phyloP scores from a whole-genome alignment of 2,329 filamentous ascomycete genomes.

The Diaporthe citrichinensis region DNA sequence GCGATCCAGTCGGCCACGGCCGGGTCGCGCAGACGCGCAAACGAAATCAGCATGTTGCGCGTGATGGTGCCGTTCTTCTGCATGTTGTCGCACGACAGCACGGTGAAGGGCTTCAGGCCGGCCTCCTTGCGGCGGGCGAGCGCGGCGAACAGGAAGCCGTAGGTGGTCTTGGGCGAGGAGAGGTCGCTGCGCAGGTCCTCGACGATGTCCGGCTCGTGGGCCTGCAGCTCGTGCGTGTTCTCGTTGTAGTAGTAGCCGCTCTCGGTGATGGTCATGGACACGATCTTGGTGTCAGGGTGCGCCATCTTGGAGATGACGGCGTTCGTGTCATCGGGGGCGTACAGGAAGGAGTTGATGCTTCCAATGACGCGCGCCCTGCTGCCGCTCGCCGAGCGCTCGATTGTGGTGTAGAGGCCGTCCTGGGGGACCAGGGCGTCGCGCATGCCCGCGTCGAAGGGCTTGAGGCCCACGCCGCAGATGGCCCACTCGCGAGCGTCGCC shows the following conservation, averaged over 20 bases:
- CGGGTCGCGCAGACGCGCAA: constrained; percentile 62
- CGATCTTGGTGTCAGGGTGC: constrained; percentile 66
- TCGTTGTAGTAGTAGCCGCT: constrained; percentile 71
- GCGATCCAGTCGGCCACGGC: constrained; percentile 64
- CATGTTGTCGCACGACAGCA: constrained; percentile 70
- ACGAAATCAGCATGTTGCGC: constrained; percentile 65
- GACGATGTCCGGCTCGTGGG: constrained; percentile 64
- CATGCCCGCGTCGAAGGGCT: constrained; percentile 65
- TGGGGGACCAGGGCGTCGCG: constrained; percentile 63
- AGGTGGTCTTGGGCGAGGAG: constrained; percentile 61
- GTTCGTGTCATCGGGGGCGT: constrained; percentile 64
- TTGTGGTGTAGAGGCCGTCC: constrained; percentile 67
- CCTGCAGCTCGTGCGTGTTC: constrained; percentile 67
- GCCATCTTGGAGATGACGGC: constrained; percentile 69
- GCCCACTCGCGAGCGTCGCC: constrained; percentile 60
- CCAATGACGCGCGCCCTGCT: constrained; percentile 63
- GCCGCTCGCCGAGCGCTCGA: constrained; percentile 67
- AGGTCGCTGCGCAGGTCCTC: constrained; percentile 62
- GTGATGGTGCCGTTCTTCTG: constrained; percentile 69
- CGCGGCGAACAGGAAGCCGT: constrained; percentile 67
- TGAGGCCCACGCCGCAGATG: constrained; percentile 66
- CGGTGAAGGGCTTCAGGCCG: constrained; percentile 66
- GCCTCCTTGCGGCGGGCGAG: constrained; percentile 60
- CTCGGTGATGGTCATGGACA: constrained; percentile 69
- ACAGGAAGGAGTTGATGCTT: constrained; percentile 67